Evolutionary conservation across 2,329 filamentous ascomycete species (phyloP).

Genomic region (Sporothrix variecibatus): DNA sequence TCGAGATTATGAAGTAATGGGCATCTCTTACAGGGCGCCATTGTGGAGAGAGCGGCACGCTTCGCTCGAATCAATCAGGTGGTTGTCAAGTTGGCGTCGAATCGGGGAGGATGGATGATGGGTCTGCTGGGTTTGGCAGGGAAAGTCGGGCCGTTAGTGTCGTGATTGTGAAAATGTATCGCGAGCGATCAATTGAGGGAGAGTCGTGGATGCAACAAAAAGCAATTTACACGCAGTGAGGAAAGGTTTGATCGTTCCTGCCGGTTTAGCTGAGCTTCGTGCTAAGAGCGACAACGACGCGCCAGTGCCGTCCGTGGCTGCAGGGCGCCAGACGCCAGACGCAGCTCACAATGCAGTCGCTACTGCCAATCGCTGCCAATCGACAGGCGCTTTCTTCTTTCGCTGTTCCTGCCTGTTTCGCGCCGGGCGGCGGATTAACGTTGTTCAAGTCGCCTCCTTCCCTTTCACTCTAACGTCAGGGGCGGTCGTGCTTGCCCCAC

Average conservation of each 20-base stretch:
- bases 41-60: conserved; percentile 15
- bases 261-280: conserved; percentile 8
- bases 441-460: conserved; percentile 23
- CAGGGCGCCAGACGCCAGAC: neutral
- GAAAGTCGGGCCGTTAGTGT: neutral
- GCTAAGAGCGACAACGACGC: conserved; percentile 8
- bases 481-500: conserved; percentile 12
- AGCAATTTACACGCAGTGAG: neutral
- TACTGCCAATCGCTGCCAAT: too few relatives aligned
- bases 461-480: neutral
- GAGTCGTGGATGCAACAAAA: neutral
- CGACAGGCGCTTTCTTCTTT: neutral
- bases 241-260: conserved; percentile 1
- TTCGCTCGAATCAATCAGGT: conserved; percentile 11
- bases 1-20: neutral
- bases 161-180: neutral
- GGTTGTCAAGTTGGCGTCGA: neutral
- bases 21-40: conserved; percentile 30
- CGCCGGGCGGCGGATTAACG: conserved; percentile 28
- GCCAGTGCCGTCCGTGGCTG: neutral
- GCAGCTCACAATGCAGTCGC: neutral
- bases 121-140: neutral
- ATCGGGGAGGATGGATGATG: neutral
- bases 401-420: conserved; percentile 1
- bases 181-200: neutral